A percentile compares a stretch with the other conserved stretches of the same genome.
Evolutionary conservation across 495 filamentous ascomycete genomes (phyloP).

Genomic region (Daldinia decipiens): DNA sequence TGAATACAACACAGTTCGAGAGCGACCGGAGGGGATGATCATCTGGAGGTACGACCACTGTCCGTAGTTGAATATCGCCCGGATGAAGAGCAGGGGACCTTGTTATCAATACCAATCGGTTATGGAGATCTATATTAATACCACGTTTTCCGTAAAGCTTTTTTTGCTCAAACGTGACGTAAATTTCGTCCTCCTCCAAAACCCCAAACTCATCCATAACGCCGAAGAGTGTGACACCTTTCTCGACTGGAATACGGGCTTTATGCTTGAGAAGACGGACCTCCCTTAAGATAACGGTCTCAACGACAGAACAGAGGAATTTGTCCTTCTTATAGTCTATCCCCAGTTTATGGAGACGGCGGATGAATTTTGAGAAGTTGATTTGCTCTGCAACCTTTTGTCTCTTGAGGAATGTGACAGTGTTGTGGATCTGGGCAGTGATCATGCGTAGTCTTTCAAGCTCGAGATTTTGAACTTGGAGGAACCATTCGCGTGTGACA

Average conservation of each 20-base stretch:
- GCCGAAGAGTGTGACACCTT: slow-evolving; percentile 79
- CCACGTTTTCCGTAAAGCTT: slow-evolving; percentile 26
- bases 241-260: slow-evolving; percentile 72
- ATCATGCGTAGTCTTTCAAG: slow-evolving; percentile 66
- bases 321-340: slow-evolving; percentile 70
- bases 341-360: slow-evolving; percentile 59
- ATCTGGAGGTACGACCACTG: slow-evolving; percentile 61
- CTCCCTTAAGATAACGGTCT: slow-evolving; percentile 70
- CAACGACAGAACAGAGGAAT: slow-evolving; percentile 72
- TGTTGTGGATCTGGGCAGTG: slow-evolving; percentile 63
- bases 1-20: slow-evolving; percentile 82
- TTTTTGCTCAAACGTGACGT: slow-evolving; percentile 59
- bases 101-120: slow-evolving; percentile 64
- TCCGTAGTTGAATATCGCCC: slow-evolving; percentile 77
- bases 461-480: slow-evolving; percentile 66
- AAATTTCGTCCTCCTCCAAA: slow-evolving; percentile 74
- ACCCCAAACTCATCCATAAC: slow-evolving; percentile 83
- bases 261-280: slow-evolving; percentile 79
- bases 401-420: slow-evolving; percentile 68
- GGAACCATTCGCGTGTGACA: slow-evolving; percentile 65
- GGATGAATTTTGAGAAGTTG: slow-evolving; percentile 68
- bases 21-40: slow-evolving; percentile 68
- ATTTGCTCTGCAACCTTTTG: slow-evolving; percentile 65
- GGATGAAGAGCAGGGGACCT: slow-evolving; percentile 80
- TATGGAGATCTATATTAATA: slow-evolving; percentile 29